Evolutionary conservation across 371 early-diverging fungal genomes (phyloP).

Genomic region (Rhizopus delemar): DNA sequence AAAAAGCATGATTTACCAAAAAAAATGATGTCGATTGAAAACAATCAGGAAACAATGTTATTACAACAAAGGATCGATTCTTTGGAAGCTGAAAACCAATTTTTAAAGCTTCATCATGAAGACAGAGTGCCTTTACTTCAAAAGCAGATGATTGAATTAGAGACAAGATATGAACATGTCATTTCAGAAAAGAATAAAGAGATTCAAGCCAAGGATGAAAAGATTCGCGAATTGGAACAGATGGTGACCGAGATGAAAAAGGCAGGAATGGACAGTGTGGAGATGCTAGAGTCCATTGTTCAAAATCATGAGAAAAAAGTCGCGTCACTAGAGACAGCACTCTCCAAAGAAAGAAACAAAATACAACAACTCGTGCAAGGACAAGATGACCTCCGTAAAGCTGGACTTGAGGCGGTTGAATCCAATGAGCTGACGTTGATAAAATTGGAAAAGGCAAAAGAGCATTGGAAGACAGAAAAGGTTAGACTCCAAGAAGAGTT

Average conservation of each 20-base stretch:
- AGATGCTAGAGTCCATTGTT: conserved; percentile 19
- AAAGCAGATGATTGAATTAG: conserved; percentile 2
- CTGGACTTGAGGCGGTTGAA: conserved; percentile 24
- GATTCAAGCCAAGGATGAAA: conserved; percentile 1
- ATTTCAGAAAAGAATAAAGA: background rate
- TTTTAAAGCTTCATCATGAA: conserved; percentile 6
- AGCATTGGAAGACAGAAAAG: conserved; percentile 11
- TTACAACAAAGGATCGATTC: conserved; percentile 15
- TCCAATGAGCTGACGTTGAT: conserved; percentile 12
- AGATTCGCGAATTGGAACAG: conserved; percentile 8
- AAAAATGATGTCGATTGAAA: conserved; percentile 5
- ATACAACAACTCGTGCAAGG: conserved; percentile 4
- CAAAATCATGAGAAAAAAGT: conserved; percentile 9
- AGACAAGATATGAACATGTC: background rate
- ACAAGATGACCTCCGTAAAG: conserved; percentile 17
- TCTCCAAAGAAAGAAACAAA: conserved; percentile 5
- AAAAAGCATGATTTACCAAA: conserved; percentile 1
- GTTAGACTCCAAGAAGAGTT: conserved; percentile 8
- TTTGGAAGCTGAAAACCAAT: conserved; percentile 21
- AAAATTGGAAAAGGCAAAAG: conserved; percentile 7
- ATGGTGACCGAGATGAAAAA: conserved; percentile 11
- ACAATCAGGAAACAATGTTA: conserved; percentile 1
- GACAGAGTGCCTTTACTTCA: background rate
- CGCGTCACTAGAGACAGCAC: conserved; percentile 8
- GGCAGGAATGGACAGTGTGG: conserved; percentile 24